These are phyloP conservation scores for Solanum sitiens DNA, from an alignment of 257 asterid species.

Conservation along the genomic window DNA sequence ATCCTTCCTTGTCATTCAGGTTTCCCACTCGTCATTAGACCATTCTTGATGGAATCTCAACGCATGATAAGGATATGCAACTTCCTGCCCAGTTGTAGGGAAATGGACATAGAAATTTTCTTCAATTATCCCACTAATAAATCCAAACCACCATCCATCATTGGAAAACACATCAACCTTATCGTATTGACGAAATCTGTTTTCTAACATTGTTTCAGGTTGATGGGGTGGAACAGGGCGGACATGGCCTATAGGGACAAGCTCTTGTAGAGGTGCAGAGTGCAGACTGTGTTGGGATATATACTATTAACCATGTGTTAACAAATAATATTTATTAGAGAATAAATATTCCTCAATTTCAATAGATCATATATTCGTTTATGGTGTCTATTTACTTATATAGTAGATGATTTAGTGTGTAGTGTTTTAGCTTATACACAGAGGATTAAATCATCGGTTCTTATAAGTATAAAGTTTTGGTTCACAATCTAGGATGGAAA, in stretches of 20 bases:
- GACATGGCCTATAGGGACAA: neutral
- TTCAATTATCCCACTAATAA: neutral
- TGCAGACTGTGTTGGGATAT: too few species aligned
- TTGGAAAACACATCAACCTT: neutral
- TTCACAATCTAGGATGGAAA: too few species aligned
- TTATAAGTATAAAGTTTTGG: too few species aligned
- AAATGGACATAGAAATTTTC: neutral
- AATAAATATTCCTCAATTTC: too few species aligned
- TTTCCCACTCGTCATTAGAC: neutral
- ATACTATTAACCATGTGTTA: too few species aligned
- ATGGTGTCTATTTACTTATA: too few species aligned
- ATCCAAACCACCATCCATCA: constrained; percentile 12
- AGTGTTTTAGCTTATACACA: too few species aligned
- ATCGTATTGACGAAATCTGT: neutral
- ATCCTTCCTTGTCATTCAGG: too few species aligned
- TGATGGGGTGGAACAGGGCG: neutral
- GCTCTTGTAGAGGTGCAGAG: neutral
- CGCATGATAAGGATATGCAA: neutral
- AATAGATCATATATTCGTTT: too few species aligned
- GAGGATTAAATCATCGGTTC: too few species aligned
- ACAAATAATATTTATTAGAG: too few species aligned
- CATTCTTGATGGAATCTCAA: neutral
- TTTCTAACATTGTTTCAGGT: neutral
- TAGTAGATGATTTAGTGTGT: too few species aligned
- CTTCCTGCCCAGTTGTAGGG: neutral